These are phyloP conservation scores for Clitopilus hobsonii DNA, from an alignment of 768 basidiomycete genomes.

Conservation along the genomic window DNA sequence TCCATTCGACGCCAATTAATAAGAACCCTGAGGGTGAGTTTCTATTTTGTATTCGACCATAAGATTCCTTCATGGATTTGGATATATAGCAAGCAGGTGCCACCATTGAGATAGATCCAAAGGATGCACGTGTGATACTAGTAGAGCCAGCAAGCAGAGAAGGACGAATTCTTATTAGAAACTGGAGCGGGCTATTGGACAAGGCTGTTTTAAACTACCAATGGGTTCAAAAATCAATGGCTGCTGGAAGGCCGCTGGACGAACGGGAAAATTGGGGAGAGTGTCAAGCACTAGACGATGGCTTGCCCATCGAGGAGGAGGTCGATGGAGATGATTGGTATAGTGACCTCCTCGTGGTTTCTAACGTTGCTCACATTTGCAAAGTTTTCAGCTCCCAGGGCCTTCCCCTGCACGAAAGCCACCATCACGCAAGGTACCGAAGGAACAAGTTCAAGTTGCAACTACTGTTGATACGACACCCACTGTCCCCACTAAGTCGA, in stretches of 20 bases:
- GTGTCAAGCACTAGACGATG: slow-evolving; percentile 33
- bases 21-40: slow-evolving; percentile 41
- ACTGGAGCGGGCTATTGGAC: slow-evolving; percentile 47
- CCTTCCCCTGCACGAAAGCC: no score
- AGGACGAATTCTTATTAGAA: slow-evolving; percentile 52
- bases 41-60: background rate
- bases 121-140: slow-evolving; percentile 51
- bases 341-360: no score
- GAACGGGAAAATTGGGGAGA: slow-evolving; percentile 52
- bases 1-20: slow-evolving; percentile 16
- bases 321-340: slow-evolving; percentile 25
- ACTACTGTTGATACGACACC: no score
- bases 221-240: slow-evolving; percentile 49
- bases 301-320: slow-evolving; percentile 31
- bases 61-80: background rate
- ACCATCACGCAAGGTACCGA: no score
- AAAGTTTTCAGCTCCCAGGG: no score
- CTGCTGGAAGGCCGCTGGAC: slow-evolving; percentile 37
- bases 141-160: slow-evolving; percentile 49
- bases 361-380: no score
- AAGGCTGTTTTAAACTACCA: slow-evolving; percentile 49
- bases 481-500: no score
- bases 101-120: slow-evolving; percentile 42
- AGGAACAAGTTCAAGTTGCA: no score
- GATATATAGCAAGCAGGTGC: slow-evolving; percentile 50